phyloP scores from a whole-genome alignment of 306 rosid species.

The Crotalaria pallida region DNA sequence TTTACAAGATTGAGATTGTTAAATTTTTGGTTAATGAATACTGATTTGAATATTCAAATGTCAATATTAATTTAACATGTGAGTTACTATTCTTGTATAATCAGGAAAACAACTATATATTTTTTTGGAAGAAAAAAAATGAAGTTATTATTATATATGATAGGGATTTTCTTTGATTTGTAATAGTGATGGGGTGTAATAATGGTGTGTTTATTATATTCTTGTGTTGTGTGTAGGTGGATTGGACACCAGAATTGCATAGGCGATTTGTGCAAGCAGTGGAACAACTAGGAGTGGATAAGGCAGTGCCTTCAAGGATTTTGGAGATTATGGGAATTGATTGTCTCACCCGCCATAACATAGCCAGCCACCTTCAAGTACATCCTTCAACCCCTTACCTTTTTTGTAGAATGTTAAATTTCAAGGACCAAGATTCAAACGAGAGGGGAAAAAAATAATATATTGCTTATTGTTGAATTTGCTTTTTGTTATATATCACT shows the following conservation, averaged over 20 bases:
- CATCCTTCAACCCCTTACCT: not conserved
- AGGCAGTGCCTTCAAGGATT: slow-evolving; percentile 94
- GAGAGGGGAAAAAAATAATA: not conserved
- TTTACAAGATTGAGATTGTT: not conserved
- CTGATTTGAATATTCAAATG: not conserved
- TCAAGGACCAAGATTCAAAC: not conserved
- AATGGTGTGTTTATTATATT: not conserved
- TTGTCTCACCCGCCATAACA: slow-evolving; percentile 96
- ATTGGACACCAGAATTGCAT: slow-evolving; percentile 96
- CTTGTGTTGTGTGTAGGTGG: slow-evolving; percentile 54
- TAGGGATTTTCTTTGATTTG: not conserved
- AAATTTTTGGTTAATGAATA: not conserved
- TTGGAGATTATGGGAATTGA: slow-evolving; percentile 92
- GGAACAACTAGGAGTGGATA: slow-evolving; percentile 92
- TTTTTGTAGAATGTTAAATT: too few relatives aligned
- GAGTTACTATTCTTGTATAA: not conserved
- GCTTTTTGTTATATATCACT: not conserved
- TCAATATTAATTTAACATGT: not conserved
- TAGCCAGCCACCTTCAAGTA: slow-evolving; percentile 98
- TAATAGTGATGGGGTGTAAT: not conserved
- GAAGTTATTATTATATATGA: not conserved
- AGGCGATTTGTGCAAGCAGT: slow-evolving; percentile 91
- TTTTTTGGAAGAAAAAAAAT: too few relatives aligned
- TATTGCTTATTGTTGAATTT: not conserved
- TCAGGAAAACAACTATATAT: too few relatives aligned